Evolutionary conservation across 768 basidiomycete genomes (phyloP).

Genomic region (Trametes cinnabarina): DNA sequence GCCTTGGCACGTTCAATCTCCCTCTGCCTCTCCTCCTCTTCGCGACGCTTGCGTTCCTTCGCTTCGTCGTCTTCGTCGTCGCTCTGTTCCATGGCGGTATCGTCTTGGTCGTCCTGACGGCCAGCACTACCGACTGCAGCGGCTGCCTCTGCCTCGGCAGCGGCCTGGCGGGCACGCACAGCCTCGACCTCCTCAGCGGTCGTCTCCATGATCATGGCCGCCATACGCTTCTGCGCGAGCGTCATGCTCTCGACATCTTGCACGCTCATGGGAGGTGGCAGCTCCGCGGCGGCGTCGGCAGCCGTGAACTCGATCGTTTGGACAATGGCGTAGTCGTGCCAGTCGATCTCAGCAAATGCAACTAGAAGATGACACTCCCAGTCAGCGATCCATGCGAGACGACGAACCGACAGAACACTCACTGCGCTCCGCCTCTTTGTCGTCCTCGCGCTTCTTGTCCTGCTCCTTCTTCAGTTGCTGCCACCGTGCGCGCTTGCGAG

Average conservation of each 20-base stretch:
- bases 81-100: slow-evolving; percentile 78
- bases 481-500: slow-evolving; percentile 82
- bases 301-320: slow-evolving; percentile 97
- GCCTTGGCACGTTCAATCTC: slow-evolving; percentile 77
- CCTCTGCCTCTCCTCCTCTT: slow-evolving; percentile 67
- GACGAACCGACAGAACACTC: slow-evolving; percentile 33
- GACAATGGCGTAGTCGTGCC: slow-evolving; percentile 98
- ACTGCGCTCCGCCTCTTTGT: slow-evolving; percentile 89
- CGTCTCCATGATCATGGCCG: slow-evolving; percentile 96
- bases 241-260: slow-evolving; percentile 97
- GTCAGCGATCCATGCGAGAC: neutral
- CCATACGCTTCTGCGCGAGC: slow-evolving; percentile 95
- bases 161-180: slow-evolving; percentile 75
- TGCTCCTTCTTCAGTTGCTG: slow-evolving; percentile 79
- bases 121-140: slow-evolving; percentile 72
- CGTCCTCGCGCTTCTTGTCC: slow-evolving; percentile 83
- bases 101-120: slow-evolving; percentile 47
- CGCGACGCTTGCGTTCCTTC: slow-evolving; percentile 58
- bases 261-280: slow-evolving; percentile 95
- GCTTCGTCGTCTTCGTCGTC: slow-evolving; percentile 73
- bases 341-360: slow-evolving; percentile 97
- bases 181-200: slow-evolving; percentile 85
- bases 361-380: slow-evolving; percentile 38
- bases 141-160: slow-evolving; percentile 81
- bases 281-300: slow-evolving; percentile 84